A percentile compares a stretch with the other conserved stretches of the same genome.
Evolutionary conservation across 2,329 filamentous ascomycete genomes (phyloP).

Genomic region (Rosellinia necatrix): DNA sequence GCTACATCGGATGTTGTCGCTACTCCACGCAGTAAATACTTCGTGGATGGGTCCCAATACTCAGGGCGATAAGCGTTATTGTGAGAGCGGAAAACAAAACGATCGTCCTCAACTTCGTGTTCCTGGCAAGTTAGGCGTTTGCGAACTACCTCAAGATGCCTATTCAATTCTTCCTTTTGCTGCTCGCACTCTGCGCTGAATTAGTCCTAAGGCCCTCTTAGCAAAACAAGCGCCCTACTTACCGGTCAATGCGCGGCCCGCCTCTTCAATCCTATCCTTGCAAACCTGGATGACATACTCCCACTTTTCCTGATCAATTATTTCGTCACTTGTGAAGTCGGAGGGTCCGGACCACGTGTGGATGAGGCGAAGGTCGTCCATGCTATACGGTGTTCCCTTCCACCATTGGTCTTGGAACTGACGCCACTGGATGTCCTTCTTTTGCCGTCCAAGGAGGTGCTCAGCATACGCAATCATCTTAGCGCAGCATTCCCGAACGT

Average conservation of each 20-base stretch:
- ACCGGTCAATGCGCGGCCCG: slow-evolving; percentile 44
- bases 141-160: slow-evolving; percentile 31
- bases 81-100: slow-evolving; percentile 36
- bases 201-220: slow-evolving; percentile 18
- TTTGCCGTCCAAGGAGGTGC: slow-evolving; percentile 32
- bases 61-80: slow-evolving; percentile 38
- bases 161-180: slow-evolving; percentile 26
- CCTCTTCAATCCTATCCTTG: slow-evolving; percentile 42
- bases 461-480: slow-evolving; percentile 33
- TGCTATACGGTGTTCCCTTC: slow-evolving; percentile 29
- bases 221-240: slow-evolving; percentile 24
- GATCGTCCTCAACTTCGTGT: slow-evolving; percentile 37
- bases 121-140: slow-evolving; percentile 41
- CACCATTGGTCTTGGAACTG: slow-evolving; percentile 30
- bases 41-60: slow-evolving; percentile 46
- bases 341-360: slow-evolving; percentile 48
- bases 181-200: slow-evolving; percentile 29
- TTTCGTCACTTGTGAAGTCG: slow-evolving; percentile 42
- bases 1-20: slow-evolving; percentile 52
- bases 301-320: slow-evolving; percentile 38
- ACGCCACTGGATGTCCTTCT: slow-evolving; percentile 37
- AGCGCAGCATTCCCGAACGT: slow-evolving; percentile 33
- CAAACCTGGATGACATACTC: slow-evolving; percentile 43
- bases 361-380: slow-evolving; percentile 41
- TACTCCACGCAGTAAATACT: slow-evolving; percentile 57